These are phyloP conservation scores for Gyrodon lividus DNA, from an alignment of 768 basidiomycete species.

Conservation along the genomic window DNA sequence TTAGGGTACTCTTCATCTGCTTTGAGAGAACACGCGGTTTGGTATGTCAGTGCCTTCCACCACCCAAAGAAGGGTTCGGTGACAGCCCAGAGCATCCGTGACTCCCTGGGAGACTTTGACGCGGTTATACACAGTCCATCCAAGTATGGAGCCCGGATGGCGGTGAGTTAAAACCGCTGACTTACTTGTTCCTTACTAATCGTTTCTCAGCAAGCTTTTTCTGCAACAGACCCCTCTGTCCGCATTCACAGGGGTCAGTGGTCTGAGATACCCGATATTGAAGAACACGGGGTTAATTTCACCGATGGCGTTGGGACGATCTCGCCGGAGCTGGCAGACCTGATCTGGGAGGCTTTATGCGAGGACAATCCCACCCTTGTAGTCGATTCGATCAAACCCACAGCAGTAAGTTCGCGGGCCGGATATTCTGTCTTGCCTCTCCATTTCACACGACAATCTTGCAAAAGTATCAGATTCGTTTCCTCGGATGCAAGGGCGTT, in stretches of 20 bases:
- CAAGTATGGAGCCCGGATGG: slow-evolving; percentile 78
- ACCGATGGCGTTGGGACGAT: slow-evolving; percentile 86
- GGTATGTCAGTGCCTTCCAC: slow-evolving; percentile 71
- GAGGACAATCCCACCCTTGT: slow-evolving; percentile 37
- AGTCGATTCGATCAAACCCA: slow-evolving; percentile 44
- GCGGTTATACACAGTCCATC: slow-evolving; percentile 61
- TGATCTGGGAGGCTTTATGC: slow-evolving; percentile 60
- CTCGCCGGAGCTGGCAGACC: slow-evolving; percentile 52
- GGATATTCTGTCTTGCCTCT: background rate
- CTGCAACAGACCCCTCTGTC: slow-evolving; percentile 75
- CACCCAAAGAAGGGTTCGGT: slow-evolving; percentile 45
- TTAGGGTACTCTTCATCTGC: slow-evolving; percentile 81
- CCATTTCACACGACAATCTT: background rate
- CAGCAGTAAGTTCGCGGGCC: slow-evolving; percentile 50
- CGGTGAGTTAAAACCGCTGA: slow-evolving; percentile 27
- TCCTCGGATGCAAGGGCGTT: slow-evolving; percentile 82
- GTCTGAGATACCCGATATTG: slow-evolving; percentile 61
- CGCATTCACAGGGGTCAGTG: slow-evolving; percentile 55
- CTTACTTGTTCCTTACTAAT: slow-evolving; percentile 4
- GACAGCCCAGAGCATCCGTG: slow-evolving; percentile 57
- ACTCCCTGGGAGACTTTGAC: slow-evolving; percentile 66
- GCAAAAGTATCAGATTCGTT: slow-evolving; percentile 74
- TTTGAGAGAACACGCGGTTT: slow-evolving; percentile 76
- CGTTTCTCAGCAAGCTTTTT: slow-evolving; percentile 62
- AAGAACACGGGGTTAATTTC: slow-evolving; percentile 43